These are phyloP conservation scores for Penicillium sp. DNA, from an alignment of 2,329 filamentous ascomycete genomes.

Conservation along the genomic window DNA sequence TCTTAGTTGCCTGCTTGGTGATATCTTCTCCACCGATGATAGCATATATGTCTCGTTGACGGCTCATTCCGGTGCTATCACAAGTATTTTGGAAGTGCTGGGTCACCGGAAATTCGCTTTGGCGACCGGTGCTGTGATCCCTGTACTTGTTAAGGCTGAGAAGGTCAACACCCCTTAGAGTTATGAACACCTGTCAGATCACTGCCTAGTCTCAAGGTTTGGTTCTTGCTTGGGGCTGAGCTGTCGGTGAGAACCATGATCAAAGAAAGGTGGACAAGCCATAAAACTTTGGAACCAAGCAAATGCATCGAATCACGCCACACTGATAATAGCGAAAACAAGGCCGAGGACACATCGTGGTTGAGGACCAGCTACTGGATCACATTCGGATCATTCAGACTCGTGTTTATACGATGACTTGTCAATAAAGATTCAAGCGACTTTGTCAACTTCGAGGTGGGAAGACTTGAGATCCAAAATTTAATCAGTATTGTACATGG, in stretches of 20 bases:
- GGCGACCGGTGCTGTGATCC: conserved; percentile 54
- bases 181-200: not conserved
- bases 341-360: no score
- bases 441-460: not conserved
- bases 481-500: conserved; percentile 24
- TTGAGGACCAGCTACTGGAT: no score
- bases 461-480: conserved; percentile 13
- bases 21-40: conserved; percentile 53
- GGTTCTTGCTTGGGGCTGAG: no score
- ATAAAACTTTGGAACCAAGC: no score
- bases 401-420: not conserved
- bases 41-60: conserved; percentile 57
- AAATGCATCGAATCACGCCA: no score
- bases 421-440: not conserved
- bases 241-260: no score
- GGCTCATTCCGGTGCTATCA: conserved; percentile 61
- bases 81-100: conserved; percentile 50
- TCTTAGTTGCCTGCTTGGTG: conserved; percentile 50
- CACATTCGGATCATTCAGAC: no score
- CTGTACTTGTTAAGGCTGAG: conserved; percentile 51
- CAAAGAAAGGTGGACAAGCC: no score
- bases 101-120: conserved; percentile 51
- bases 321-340: no score
- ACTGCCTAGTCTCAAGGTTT: not conserved
- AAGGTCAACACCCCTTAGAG: not conserved